These are phyloP conservation scores for Dryas drummondii DNA, from an alignment of 306 rosid species.

Conservation along the genomic window DNA sequence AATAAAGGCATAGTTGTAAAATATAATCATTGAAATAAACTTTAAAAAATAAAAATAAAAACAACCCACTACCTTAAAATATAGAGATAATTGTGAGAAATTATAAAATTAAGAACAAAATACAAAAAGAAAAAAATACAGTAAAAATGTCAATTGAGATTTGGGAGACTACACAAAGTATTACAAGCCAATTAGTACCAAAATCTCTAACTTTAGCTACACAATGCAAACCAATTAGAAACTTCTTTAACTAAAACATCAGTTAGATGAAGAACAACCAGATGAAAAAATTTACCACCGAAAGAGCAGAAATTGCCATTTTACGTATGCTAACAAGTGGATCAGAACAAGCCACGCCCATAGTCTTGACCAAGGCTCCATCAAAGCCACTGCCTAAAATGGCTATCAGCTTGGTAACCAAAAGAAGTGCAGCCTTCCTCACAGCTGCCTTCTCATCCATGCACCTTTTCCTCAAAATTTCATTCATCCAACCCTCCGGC, in stretches of 20 bases:
- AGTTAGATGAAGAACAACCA: neutral
- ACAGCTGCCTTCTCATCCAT: conserved; percentile 91
- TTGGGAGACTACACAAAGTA: neutral
- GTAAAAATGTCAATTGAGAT: neutral
- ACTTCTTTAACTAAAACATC: neutral
- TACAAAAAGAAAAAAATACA: too few relatives aligned
- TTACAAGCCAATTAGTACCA: conserved; percentile 1
- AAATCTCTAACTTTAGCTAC: neutral
- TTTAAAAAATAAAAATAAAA: too few relatives aligned
- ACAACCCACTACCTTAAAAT: too few relatives aligned
- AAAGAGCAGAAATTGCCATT: conserved; percentile 74
- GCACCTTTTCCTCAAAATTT: conserved; percentile 67
- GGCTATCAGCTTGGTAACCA: conserved; percentile 69
- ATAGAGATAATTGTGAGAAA: too few relatives aligned
- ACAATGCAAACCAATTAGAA: conserved; percentile 2
- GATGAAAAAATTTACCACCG: conserved; percentile 50
- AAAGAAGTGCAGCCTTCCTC: conserved; percentile 78
- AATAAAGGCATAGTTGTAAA: too few relatives aligned
- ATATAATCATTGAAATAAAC: too few relatives aligned
- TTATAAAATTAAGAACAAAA: too few relatives aligned
- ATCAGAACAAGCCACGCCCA: conserved; percentile 88
- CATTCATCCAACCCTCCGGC: conserved; percentile 41
- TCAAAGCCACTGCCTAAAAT: conserved; percentile 67
- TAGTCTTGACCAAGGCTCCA: conserved; percentile 69
- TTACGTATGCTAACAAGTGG: conserved; percentile 90